Conservation (phyloP, 2,329 filamentous ascomycete genomes). For the Cercospora sp. region DNA sequence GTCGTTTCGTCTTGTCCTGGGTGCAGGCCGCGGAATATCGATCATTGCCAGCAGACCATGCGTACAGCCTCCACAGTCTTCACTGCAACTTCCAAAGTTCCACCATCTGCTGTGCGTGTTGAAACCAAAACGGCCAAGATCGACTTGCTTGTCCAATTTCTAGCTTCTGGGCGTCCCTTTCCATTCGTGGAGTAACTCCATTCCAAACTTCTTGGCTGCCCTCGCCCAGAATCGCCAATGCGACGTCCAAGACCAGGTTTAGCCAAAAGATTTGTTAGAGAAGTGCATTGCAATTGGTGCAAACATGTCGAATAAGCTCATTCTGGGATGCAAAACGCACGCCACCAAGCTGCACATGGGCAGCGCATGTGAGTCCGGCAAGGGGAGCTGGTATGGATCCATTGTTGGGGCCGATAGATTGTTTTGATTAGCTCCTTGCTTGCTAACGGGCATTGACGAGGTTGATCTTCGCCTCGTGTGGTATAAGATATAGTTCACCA, state of each 20-base stretch:
- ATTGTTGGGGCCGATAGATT: not conserved
- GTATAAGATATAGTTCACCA: not conserved
- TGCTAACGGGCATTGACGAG: not conserved
- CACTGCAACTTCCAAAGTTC: not conserved
- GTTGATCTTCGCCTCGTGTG: slow-evolving; percentile 1
- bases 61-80: not conserved
- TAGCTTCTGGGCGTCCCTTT: not conserved
- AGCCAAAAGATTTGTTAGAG: not conserved
- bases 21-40: not conserved
- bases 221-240: not conserved
- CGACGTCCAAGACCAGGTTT: not conserved
- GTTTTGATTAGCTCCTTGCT: not conserved
- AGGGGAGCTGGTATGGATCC: not conserved
- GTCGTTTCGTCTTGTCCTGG: too few species aligned
- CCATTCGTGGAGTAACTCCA: slow-evolving; percentile 1
- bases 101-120: not conserved
- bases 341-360: not conserved
- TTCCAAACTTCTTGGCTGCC: not conserved
- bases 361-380: not conserved
- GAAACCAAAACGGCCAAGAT: not conserved
- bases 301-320: not conserved
- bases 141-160: not conserved
- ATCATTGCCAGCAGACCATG: not conserved
- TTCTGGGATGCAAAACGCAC: not conserved
- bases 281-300: not conserved